A percentile compares a stretch with the other conserved stretches of the same genome.
phyloP scores from a whole-genome alignment of 192 early-diverging fungal genomes.

The Dispira simplex region DNA sequence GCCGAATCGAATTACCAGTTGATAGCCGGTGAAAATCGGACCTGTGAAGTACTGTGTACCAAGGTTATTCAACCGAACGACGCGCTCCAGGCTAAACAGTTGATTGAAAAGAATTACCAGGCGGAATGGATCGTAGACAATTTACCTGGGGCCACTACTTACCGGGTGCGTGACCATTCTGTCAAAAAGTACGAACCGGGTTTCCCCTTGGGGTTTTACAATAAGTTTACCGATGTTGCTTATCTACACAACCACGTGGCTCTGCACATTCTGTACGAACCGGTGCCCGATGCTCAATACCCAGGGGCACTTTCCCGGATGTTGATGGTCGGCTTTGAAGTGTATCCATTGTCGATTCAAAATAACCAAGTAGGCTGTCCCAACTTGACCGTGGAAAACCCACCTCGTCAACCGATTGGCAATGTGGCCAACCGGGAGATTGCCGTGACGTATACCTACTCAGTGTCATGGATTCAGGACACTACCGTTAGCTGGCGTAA shows the following conservation, averaged over 20 bases:
- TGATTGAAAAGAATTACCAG: conserved; percentile 39
- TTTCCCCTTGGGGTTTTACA: conserved; percentile 37
- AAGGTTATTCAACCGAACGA: conserved; percentile 23
- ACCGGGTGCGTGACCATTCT: conserved; percentile 16
- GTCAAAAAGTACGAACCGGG: conserved; percentile 19
- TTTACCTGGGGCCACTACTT: conserved; percentile 41
- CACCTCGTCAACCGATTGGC: conserved; percentile 16
- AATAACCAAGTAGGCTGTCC: conserved; percentile 19
- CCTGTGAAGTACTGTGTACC: conserved; percentile 38
- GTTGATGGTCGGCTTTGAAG: conserved; percentile 56
- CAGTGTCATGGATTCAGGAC: conserved; percentile 54
- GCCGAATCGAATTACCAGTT: conserved; percentile 37
- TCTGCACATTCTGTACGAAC: conserved; percentile 45
- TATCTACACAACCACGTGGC: conserved; percentile 29
- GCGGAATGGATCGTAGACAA: conserved; percentile 57
- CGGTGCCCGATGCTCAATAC: conserved; percentile 29
- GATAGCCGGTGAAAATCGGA: conserved; percentile 24
- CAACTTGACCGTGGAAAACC: conserved; percentile 6
- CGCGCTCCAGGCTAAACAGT: conserved; percentile 25
- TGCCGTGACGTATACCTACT: conserved; percentile 44
- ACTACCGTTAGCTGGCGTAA: conserved; percentile 27
- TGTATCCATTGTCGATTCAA: conserved; percentile 38
- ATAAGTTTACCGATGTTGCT: conserved; percentile 19
- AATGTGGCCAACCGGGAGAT: conserved; percentile 14
- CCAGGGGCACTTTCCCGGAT: conserved; percentile 11